Evolutionary conservation across 2,329 filamentous ascomycete species (phyloP), one percentile per base, ranked within the genome.

Genomic region (Calonectria pseudoturangicola): DNA sequence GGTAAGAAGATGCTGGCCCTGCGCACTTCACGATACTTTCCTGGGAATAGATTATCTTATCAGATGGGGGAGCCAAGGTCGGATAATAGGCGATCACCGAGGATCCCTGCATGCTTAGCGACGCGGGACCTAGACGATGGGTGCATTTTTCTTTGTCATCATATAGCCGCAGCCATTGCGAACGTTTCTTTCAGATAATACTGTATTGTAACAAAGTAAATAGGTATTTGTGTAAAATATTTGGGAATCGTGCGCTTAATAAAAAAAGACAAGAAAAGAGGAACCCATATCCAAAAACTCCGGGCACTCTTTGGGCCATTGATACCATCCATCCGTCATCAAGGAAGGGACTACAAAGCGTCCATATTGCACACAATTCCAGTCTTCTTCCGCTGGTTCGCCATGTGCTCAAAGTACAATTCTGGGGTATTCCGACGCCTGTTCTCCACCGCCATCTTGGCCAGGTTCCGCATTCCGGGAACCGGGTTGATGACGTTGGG

Each of bases 11-110:
- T 58, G 39, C 39, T 60, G 5, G 16, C 30, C 27, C 16, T 21
- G 25, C n/a, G 39, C 6, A n/a, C 21, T 39, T 58, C 21, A 21
- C 27, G 30, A 62, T 65, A 21, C 65, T 16, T 30, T 58, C 58
- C 39, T 36, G 39, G 16, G 36, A 4, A 54, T 28, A 68, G 74
- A 75, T 75, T 72, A 76, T 76, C 69, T 78, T 73, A 76, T 73
- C 76, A 73, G 72, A 70, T 74, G 66, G 68, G 68, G 2, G 36
- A 8, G 36, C 58, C 58, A 62, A 62, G 58, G 43, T 45, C 43
- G 43, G 43, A n/a, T 45, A 62, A 28, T 45, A 62, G 58, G 65
- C 41, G 18, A 39, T 48, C 41, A n/a, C 33, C 21, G 50, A 25
- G 30, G n/a, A 58, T 67, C 65, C 51, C 45, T 68, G 54, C 54